Conservation (phyloP, 2,329 filamentous ascomycete species). For the Scytalidium lignicola region DNA sequence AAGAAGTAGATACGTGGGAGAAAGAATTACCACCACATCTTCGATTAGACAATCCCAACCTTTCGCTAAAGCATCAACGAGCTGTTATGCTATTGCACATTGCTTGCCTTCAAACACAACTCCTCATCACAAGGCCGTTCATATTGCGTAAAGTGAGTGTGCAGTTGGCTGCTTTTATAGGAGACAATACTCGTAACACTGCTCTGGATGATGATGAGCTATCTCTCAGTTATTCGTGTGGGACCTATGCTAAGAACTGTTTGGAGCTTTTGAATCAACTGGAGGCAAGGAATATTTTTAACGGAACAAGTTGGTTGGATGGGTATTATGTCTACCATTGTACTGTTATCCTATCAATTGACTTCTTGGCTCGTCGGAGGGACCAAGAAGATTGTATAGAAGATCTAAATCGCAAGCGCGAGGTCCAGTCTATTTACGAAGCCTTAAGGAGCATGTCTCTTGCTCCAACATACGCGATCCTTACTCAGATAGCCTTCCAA, state of each 20-base stretch:
- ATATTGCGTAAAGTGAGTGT: slow-evolving; percentile 23
- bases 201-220: slow-evolving; percentile 22
- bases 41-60: slow-evolving; percentile 14
- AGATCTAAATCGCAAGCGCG: slow-evolving; percentile 18
- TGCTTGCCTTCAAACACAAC: slow-evolving; percentile 23
- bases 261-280: slow-evolving; percentile 19
- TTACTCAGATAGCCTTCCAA: slow-evolving; percentile 23
- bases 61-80: slow-evolving; percentile 17
- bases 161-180: slow-evolving; percentile 20
- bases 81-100: slow-evolving; percentile 23
- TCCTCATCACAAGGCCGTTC: slow-evolving; percentile 23
- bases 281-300: slow-evolving; percentile 16
- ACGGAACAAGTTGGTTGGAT: slow-evolving; percentile 24
- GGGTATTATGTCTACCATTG: slow-evolving; percentile 26
- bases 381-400: slow-evolving; percentile 21
- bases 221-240: slow-evolving; percentile 18
- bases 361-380: slow-evolving; percentile 24
- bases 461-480: slow-evolving; percentile 21
- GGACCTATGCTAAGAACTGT: slow-evolving; percentile 17
- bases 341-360: slow-evolving; percentile 23
- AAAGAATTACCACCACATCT: slow-evolving; percentile 19
- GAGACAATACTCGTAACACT: slow-evolving; percentile 20
- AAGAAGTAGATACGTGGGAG: slow-evolving; percentile 22
- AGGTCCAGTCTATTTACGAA: slow-evolving; percentile 20
- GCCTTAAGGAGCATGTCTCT: slow-evolving; percentile 19